Evolutionary conservation across 495 filamentous ascomycete species (phyloP).

Genomic region (Penicillium alfredii): DNA sequence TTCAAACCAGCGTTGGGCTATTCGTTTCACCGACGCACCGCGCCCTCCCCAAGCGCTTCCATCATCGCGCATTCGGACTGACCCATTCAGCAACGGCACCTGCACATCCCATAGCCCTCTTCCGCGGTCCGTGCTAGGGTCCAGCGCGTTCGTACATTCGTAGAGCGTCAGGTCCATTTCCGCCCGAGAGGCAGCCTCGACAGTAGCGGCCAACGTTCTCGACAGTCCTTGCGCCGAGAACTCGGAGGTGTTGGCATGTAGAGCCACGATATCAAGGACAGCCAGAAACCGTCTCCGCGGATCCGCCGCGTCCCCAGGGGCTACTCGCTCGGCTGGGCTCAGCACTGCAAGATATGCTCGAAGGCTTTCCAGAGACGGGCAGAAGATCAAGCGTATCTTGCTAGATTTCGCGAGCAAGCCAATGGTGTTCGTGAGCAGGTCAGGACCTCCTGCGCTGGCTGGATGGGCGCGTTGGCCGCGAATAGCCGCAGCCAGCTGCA

Average conservation of each 20-base stretch:
- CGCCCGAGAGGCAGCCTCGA: slow-evolving; percentile 53
- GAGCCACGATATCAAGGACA: slow-evolving; percentile 57
- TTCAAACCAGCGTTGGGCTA: slow-evolving; percentile 69
- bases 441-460: slow-evolving; percentile 15
- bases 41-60: slow-evolving; percentile 59
- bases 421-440: slow-evolving; percentile 58
- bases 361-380: slow-evolving; percentile 67
- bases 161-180: slow-evolving; percentile 33
- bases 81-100: slow-evolving; percentile 60
- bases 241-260: slow-evolving; percentile 70
- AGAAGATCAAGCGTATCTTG: slow-evolving; percentile 62
- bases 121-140: slow-evolving; percentile 24
- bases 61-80: slow-evolving; percentile 46
- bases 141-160: slow-evolving; percentile 36
- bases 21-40: slow-evolving; percentile 56
- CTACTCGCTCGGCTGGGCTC: slow-evolving; percentile 11
- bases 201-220: slow-evolving; percentile 57
- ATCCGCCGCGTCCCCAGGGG: neutral
- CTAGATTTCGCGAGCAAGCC: slow-evolving; percentile 61
- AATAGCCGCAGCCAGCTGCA: slow-evolving; percentile 33
- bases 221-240: slow-evolving; percentile 80
- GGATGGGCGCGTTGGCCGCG: slow-evolving; percentile 14
- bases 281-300: slow-evolving; percentile 42
- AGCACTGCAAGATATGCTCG: slow-evolving; percentile 65
- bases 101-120: slow-evolving; percentile 45